phyloP scores from a whole-genome alignment of 2,329 filamentous ascomycete species.

The Sporothrix protearum region DNA sequence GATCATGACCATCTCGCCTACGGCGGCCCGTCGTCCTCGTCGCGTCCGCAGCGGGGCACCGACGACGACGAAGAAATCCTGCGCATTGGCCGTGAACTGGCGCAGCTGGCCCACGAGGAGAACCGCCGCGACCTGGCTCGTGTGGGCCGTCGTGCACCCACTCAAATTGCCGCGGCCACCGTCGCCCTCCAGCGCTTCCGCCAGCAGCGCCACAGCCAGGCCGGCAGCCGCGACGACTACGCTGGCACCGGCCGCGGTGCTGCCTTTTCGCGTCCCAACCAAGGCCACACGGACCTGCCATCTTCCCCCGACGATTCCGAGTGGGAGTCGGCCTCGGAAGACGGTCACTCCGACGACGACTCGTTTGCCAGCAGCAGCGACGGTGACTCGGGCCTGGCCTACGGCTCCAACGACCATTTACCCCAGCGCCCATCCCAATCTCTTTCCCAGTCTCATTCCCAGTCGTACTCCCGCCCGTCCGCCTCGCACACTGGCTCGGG shows the following conservation, averaged over 20 bases:
- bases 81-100: conserved; percentile 53
- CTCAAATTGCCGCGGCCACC: conserved; percentile 41
- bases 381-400: conserved; percentile 43
- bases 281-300: background rate
- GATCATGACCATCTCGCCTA: conserved; percentile 2
- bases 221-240: conserved; percentile 13
- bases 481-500: background rate
- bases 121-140: conserved; percentile 49
- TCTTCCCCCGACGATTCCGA: conserved; percentile 48
- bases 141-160: conserved; percentile 40
- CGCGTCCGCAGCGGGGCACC: conserved; percentile 28
- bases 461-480: conserved; percentile 31
- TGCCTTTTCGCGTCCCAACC: conserved; percentile 38
- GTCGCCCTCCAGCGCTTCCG: conserved; percentile 42
- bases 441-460: background rate
- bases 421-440: background rate
- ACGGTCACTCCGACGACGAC: conserved; percentile 37
- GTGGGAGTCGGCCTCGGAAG: conserved; percentile 56
- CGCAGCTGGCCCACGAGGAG: conserved; percentile 50
- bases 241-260: conserved; percentile 26
- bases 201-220: conserved; percentile 25
- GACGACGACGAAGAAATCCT: conserved; percentile 55
- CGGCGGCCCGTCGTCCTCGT: conserved; percentile 8
- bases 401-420: conserved; percentile 37
- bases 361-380: conserved; percentile 40